phyloP scores from a whole-genome alignment of 768 basidiomycete genomes.

The Amanita pseudoporphyria region DNA sequence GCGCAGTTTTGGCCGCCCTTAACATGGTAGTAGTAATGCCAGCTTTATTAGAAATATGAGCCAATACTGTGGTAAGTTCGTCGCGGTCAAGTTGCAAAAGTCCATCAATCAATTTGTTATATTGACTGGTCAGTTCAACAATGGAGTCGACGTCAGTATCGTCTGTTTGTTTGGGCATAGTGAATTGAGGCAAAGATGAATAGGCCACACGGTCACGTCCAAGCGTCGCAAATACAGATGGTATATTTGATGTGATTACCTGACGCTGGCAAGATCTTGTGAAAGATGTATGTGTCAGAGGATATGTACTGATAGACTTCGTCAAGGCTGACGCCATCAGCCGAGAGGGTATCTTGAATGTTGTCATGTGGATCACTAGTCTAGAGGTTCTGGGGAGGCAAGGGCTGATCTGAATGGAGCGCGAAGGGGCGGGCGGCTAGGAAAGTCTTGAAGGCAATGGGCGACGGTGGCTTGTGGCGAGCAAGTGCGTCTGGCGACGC shows the following conservation, averaged over 20 bases:
- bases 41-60: conserved; percentile 5
- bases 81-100: conserved; percentile 2
- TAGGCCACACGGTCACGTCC: background rate
- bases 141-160: background rate
- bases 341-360: background rate
- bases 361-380: background rate
- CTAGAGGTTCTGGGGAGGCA: too few relatives aligned
- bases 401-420: background rate
- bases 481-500: too few relatives aligned
- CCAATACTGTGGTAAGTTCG: conserved; percentile 6
- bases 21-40: conserved; percentile 4
- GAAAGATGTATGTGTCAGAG: background rate
- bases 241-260: background rate
- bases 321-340: background rate
- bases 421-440: too few relatives aligned
- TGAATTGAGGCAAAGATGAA: background rate
- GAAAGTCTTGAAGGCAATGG: too few relatives aligned
- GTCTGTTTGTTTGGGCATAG: background rate
- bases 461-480: too few relatives aligned
- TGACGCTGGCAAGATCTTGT: background rate
- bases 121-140: background rate
- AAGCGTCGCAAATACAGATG: background rate
- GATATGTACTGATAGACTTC: background rate
- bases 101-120: conserved; percentile 2
- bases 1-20: conserved; percentile 9